phyloP scores from a whole-genome alignment of 441 rosid species.

The Metrosideros polymorpha region DNA sequence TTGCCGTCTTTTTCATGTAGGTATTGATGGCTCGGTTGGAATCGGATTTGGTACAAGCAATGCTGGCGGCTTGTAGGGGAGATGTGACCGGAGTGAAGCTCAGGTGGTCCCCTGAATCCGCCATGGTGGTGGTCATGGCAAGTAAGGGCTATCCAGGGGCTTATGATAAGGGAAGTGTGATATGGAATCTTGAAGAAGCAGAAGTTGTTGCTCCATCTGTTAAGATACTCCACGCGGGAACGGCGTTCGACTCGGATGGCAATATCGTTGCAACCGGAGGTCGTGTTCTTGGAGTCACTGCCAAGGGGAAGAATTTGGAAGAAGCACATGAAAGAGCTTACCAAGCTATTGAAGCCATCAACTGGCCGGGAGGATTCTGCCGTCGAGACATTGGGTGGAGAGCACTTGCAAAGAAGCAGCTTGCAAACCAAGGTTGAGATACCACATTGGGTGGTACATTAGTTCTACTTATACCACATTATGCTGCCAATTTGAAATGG shows the following conservation, averaged over 20 bases:
- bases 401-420: slow-evolving; percentile 52
- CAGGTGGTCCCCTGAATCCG: slow-evolving; percentile 74
- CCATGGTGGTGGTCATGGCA: slow-evolving; percentile 94
- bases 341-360: slow-evolving; percentile 45
- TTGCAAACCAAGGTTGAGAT: slow-evolving; percentile 2
- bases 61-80: slow-evolving; percentile 79
- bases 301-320: slow-evolving; percentile 57
- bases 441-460: background rate
- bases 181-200: slow-evolving; percentile 69
- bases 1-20: slow-evolving; percentile 17
- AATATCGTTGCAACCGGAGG: slow-evolving; percentile 67
- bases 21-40: slow-evolving; percentile 80
- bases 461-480: background rate
- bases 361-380: slow-evolving; percentile 82
- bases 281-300: slow-evolving; percentile 89
- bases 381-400: slow-evolving; percentile 83
- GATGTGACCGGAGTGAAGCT: slow-evolving; percentile 45
- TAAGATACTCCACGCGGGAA: slow-evolving; percentile 81
- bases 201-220: slow-evolving; percentile 52
- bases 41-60: slow-evolving; percentile 72
- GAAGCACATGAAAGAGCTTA: slow-evolving; percentile 70
- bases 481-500: background rate
- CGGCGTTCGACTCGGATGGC: slow-evolving; percentile 49
- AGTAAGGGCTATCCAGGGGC: slow-evolving; percentile 84
- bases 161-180: slow-evolving; percentile 63